Conservation (phyloP, 2,329 filamentous ascomycete genomes). For the Pseudopyricularia javanii region DNA sequence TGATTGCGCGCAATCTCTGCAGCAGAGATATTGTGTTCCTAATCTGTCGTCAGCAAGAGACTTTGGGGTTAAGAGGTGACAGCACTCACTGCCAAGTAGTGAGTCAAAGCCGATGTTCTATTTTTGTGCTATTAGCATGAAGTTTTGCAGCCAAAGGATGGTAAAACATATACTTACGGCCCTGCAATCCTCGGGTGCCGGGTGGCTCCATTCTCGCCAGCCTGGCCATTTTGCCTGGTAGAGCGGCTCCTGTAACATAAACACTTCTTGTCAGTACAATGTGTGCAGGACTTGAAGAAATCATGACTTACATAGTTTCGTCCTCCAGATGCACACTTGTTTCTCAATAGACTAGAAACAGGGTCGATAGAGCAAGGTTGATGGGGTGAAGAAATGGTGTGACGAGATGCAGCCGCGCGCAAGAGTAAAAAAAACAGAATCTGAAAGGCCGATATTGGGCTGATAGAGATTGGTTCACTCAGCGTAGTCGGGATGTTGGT, state of each 20-base stretch:
- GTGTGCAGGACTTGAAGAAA: not conserved
- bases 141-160: not conserved
- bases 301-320: not conserved
- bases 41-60: not conserved
- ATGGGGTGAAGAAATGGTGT: no score
- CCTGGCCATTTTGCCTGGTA: not conserved
- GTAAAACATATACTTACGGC: slow-evolving; percentile 13
- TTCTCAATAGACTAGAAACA: no score
- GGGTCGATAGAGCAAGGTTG: no score
- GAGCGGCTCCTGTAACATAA: not conserved
- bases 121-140: not conserved
- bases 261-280: not conserved
- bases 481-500: no score
- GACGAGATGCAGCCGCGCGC: no score
- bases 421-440: no score
- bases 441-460: no score
- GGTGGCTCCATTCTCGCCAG: not conserved
- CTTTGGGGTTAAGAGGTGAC: not conserved
- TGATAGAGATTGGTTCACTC: no score
- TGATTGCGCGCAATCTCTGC: slow-evolving; percentile 30
- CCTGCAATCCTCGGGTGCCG: slow-evolving; percentile 11
- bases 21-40: slow-evolving; percentile 63
- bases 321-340: not conserved
- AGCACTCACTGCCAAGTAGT: slow-evolving; percentile 32
- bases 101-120: slow-evolving; percentile 38